Evolutionary conservation across 2,329 filamentous ascomycete species (phyloP).

Genomic region (Aaosphaeria pasadenensis): DNA sequence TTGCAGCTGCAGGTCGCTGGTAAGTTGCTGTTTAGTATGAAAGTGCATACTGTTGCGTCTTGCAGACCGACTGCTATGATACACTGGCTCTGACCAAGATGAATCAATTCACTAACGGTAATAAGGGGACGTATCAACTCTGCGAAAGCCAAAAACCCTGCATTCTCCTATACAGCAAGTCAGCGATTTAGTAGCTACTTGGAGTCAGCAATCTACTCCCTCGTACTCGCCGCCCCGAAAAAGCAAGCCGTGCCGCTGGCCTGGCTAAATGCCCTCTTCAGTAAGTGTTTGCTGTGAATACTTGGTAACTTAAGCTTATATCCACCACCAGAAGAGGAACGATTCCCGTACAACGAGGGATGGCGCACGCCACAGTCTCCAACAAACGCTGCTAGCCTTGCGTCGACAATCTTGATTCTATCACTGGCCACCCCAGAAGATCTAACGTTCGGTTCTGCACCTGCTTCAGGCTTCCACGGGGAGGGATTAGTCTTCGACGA

Average conservation of each 20-base stretch:
- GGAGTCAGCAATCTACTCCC: constrained; percentile 17
- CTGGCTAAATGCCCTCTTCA: constrained; percentile 22
- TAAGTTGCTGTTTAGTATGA: background rate
- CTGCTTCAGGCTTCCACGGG: too few relatives aligned
- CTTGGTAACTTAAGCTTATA: background rate
- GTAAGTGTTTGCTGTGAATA: constrained; percentile 10
- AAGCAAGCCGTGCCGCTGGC: constrained; percentile 10
- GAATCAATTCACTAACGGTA: too few relatives aligned
- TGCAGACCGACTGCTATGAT: too few relatives aligned
- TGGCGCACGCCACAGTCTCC: constrained; percentile 11
- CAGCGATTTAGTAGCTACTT: constrained; percentile 14
- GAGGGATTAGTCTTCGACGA: too few relatives aligned
- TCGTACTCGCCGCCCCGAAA: constrained; percentile 11
- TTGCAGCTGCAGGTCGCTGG: constrained; percentile 8
- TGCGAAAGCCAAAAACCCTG: constrained; percentile 9
- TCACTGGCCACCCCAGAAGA: background rate
- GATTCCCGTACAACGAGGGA: constrained; percentile 17
- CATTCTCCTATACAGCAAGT: constrained; percentile 11
- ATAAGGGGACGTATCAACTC: constrained; percentile 13
- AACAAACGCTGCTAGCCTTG: background rate
- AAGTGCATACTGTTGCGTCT: background rate
- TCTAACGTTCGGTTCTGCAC: too few relatives aligned
- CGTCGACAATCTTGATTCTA: background rate
- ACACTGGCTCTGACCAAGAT: too few relatives aligned
- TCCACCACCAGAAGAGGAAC: constrained; percentile 14